Evolutionary conservation across 371 early-diverging fungal genomes (phyloP), one percentile per base, ranked within the genome.

Genomic region (Zychaea mexicana): DNA sequence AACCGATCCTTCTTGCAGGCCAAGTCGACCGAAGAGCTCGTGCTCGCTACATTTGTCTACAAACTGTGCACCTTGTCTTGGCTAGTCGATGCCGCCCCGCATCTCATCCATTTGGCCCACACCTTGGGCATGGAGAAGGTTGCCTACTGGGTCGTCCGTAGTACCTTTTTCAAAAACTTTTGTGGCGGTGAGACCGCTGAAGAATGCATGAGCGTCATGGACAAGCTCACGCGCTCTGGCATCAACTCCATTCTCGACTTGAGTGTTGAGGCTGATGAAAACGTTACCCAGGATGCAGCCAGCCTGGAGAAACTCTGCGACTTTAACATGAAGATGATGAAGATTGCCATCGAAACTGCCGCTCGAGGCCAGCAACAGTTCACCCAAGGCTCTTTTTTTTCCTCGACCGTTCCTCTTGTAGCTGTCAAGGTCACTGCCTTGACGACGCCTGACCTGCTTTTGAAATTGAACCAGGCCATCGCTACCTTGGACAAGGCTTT

Each of bases 341-440:
- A 82, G 57, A 74, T 80, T 33, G 83, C 84, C 28, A 74, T 89
- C 54, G 33, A 52, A 15, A 88, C 91, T 52, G 93, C 93, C 13
- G 27, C 59, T 62, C 27, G 26, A 57, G 38, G 69, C 27, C 47
- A 53, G 45, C 21, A 36, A 24, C 21, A 27, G 9, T 46, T 24
- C 22, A 49, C 10, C n/a, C n/a, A n/a, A n/a, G n/a, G n/a, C n/a
- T n/a, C n/a, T n/a, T n/a, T n/a, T n/a, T n/a, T n/a, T n/a, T n/a
- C n/a, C 22, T 24, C 24, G 5, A 49, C 49, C n/a, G n/a, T n/a
- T 4, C 28, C 96, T 21, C 94, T 94, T 76, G 86, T 89, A 15
- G 98, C 98, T 15, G 71, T 93, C 74, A 98, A 98, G 74, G 77
- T 96, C 46, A 96, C 98, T 24, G 95, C 93, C 12, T 87, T 96